These are phyloP conservation scores for Arthrobotrys conoides DNA, from an alignment of 2,329 filamentous ascomycete species.

Conservation along the genomic window DNA sequence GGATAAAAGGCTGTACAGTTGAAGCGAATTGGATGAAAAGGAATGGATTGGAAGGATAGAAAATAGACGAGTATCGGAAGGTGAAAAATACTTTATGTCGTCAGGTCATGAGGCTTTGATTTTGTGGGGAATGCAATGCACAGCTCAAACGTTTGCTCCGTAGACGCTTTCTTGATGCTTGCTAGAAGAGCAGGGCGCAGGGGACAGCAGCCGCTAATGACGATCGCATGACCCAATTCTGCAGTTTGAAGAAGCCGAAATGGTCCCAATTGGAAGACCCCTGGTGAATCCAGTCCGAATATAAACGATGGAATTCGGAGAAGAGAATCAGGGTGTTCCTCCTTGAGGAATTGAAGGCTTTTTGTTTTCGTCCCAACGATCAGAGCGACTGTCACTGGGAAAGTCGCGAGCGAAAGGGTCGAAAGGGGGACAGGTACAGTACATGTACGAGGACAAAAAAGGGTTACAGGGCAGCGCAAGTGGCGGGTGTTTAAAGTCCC, in stretches of 20 bases:
- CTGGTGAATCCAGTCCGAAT: slow-evolving; percentile 29
- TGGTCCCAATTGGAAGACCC: slow-evolving; percentile 23
- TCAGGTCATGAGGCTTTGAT: slow-evolving; percentile 52
- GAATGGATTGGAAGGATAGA: slow-evolving; percentile 28
- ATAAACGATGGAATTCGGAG: slow-evolving; percentile 32
- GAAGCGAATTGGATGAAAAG: slow-evolving; percentile 14
- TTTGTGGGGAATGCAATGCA: slow-evolving; percentile 33
- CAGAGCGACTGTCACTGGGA: slow-evolving; percentile 24
- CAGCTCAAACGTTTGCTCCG: slow-evolving; percentile 14
- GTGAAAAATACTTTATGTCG: slow-evolving; percentile 23
- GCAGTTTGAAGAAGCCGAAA: slow-evolving; percentile 31
- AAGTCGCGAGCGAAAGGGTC: slow-evolving; percentile 19
- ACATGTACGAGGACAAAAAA: neutral
- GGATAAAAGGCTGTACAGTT: slow-evolving; percentile 9
- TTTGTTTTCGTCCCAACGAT: slow-evolving; percentile 24
- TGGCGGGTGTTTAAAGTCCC: slow-evolving; percentile 44
- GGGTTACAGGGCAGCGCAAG: slow-evolving; percentile 17
- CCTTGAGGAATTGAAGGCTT: slow-evolving; percentile 21
- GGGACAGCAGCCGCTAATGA: slow-evolving; percentile 37
- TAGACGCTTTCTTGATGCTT: slow-evolving; percentile 36
- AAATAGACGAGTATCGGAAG: slow-evolving; percentile 14
- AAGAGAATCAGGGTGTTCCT: slow-evolving; percentile 16
- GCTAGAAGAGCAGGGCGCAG: slow-evolving; percentile 47
- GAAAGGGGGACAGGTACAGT: slow-evolving; percentile 33
- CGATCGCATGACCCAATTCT: slow-evolving; percentile 60